Evolutionary conservation across 75 land plant species (phyloP), one percentile per base, ranked within the genome.

Genomic region (Ceratopteris richardii): DNA sequence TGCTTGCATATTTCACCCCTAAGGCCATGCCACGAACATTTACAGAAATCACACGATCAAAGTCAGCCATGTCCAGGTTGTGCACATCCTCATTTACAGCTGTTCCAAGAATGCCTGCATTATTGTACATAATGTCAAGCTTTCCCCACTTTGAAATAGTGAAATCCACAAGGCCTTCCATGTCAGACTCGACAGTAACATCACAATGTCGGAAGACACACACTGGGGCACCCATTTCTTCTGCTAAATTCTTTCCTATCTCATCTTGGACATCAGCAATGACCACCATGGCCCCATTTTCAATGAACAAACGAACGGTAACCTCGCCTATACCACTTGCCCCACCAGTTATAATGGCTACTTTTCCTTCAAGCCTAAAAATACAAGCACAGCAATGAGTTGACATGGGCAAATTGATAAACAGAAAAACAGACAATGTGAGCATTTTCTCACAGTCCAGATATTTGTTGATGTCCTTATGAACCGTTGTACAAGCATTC

Each of bases 121-220:
- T 91, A 68, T 80, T 91, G 29, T 73, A 78, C 73, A 83, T 81
- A 37, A 87, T 74, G 52, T 90, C 93, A 21, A 90, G 82, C 3
- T 67, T 60, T n/a, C 92, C 88, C 26, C 53, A 66, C 47, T 66
- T 71, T 0, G 40, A 31, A 5, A 77, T 68, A 12, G 88, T 61
- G 22, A 53, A 56, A 44, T 83, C 79, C 40, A 90, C 88, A 0
- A 75, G 71, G 2, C 46, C 74, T 27, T 66, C 37, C 14, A 90
- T 70, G n/a, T 87, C 85, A 13, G 62, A 72, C 61, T 90, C 96
- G 6, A 18, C 46, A 0, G 78, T 69, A 17, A 87, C 96, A 65
- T 90, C 83, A 51, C 96, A 83, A 48, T 81, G 84, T 41, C 64
- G 24, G 58, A 53, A 89, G 36, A 20, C 55, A 0, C 56, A 50